Evolutionary conservation across 1,139 yeast genomes (phyloP).

Genomic region (Zygoascus meyerae): DNA sequence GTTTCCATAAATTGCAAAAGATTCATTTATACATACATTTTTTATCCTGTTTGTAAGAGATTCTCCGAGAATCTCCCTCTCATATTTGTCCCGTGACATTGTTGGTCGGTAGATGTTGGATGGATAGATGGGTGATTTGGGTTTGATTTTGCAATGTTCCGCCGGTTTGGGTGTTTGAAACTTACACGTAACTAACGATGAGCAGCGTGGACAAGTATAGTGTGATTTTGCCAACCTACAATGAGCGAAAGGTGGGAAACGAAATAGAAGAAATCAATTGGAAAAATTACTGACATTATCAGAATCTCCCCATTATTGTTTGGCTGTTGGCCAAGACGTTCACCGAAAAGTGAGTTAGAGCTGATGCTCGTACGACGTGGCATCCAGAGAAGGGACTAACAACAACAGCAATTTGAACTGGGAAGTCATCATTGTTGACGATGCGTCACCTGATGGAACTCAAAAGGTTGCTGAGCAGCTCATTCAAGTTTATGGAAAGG

Average conservation of each 20-base stretch:
- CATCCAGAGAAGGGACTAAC: not conserved
- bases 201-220: slow-evolving; percentile 49
- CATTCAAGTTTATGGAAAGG: slow-evolving; percentile 54
- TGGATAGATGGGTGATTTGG: slow-evolving; percentile 1
- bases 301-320: slow-evolving; percentile 63
- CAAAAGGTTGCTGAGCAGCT: slow-evolving; percentile 67
- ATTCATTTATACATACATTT: not conserved
- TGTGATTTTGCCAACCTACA: slow-evolving; percentile 73
- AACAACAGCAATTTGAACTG: slow-evolving; percentile 44
- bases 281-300: not conserved
- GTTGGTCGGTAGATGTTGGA: not conserved
- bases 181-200: not conserved
- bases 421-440: slow-evolving; percentile 79
- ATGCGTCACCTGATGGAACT: slow-evolving; percentile 79
- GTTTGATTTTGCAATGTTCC: slow-evolving; percentile 3
- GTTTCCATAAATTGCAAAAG: not conserved
- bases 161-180: too few relatives aligned
- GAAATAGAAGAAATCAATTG: not conserved
- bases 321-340: slow-evolving; percentile 72
- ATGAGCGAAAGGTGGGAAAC: slow-evolving; percentile 49
- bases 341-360: slow-evolving; percentile 37
- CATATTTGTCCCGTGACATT: not conserved
- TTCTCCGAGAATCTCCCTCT: slow-evolving; percentile 2
- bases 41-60: slow-evolving; percentile 4
- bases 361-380: not conserved